These are phyloP conservation scores for Trichophyton schoenleinii DNA, from an alignment of 2,329 filamentous ascomycete species.

Conservation along the genomic window DNA sequence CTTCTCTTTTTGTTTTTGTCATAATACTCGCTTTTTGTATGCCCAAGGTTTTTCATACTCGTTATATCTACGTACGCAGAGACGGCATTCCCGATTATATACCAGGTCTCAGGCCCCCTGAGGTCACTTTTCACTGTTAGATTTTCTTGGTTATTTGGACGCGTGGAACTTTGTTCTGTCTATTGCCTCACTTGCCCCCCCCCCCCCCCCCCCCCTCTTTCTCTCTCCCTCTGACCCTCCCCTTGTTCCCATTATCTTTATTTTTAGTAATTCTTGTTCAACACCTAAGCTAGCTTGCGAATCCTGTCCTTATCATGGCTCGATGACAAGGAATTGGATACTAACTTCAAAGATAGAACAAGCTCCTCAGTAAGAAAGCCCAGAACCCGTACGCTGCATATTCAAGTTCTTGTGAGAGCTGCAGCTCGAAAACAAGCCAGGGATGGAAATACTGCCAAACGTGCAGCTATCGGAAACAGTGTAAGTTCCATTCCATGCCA, in stretches of 20 bases:
- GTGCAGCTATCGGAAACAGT: conserved; percentile 51
- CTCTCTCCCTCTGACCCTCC: neutral
- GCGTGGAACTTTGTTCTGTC: too few relatives aligned
- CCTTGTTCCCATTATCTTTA: neutral
- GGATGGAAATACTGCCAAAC: conserved; percentile 49
- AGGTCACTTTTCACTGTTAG: too few relatives aligned
- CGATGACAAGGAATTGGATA: too few relatives aligned
- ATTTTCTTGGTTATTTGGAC: too few relatives aligned
- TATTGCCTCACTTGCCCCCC: neutral
- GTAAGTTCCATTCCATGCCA: conserved; percentile 27
- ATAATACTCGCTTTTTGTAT: too few relatives aligned
- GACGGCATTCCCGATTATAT: neutral
- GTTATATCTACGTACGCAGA: too few relatives aligned
- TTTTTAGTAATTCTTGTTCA: neutral
- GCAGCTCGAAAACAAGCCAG: conserved; percentile 52
- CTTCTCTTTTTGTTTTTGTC: neutral
- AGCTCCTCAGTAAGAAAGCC: conserved; percentile 50
- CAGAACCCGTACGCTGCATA: conserved; percentile 56
- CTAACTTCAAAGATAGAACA: conserved; percentile 37
- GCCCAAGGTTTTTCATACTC: too few relatives aligned
- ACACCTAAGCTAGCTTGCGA: too few relatives aligned
- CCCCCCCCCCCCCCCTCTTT: neutral
- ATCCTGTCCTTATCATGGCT: too few relatives aligned
- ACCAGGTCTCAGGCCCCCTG: too few relatives aligned
- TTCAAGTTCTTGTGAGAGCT: conserved; percentile 47